Base-by-base conservation (phyloP, 257 asterid genomes). In the Ligustrum vulgare region DNA sequence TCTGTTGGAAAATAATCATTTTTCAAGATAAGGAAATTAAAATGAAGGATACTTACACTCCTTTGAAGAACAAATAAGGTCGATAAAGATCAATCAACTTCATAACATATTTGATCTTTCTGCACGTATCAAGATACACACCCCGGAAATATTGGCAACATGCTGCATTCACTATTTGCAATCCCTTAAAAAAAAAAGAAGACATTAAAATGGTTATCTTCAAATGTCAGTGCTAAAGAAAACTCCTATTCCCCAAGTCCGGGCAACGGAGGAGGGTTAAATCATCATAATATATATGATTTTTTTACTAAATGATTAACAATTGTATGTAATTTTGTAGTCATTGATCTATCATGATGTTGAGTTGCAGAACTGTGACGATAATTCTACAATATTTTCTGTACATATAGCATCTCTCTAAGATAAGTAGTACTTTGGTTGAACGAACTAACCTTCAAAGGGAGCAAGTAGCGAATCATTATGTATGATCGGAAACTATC, bases 21-120 rank as follows among this genome's bases (percentile, higher is more conserved):
- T 69, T 67, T 54, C 64, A 54, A 3, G 64, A 7, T 5, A 7
- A 18, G 64, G 45, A 63, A 37, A 41, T 28, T 13, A 41, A 69
- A n/a, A 22, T 8, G 13, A 18, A 45, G 65, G 25, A 11, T 23
- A 82, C 98, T 92, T 82, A 94, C 97, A 76, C 73, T 83, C 97
- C 98, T 77, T 87, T 85, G 81, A 86, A 94, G 90, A 94, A 92
- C 82, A 94, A 76, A 73, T 92, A 92, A 43, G 98, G 98, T 4
- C 75, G 84, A 60, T 92, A 94, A 28, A 94, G 97, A 16, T 90
- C 92, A 9, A 89, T 72, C 86, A 94, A 63, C 28, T 90, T 81
- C 86, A 81, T 67, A 41, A 90, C 91, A 9, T 73, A 89, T 79
- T 88, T 89, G 71, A 92, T 82, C 80, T 90, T 92, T 63, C 97